These are phyloP conservation scores for Hibiscus tridactylites DNA, from an alignment of 345 rosid species.

Conservation along the genomic window DNA sequence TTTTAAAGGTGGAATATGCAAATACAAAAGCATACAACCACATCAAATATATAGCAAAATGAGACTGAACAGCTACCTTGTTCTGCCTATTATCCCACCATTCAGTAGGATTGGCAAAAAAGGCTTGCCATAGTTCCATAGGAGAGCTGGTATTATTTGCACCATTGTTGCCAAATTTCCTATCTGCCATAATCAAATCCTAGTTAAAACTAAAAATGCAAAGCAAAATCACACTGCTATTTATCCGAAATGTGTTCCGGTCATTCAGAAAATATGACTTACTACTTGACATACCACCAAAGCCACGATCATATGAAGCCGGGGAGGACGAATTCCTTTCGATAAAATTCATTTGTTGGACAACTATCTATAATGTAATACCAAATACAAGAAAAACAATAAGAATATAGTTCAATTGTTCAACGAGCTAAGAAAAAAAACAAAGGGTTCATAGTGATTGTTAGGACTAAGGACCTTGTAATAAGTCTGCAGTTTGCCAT, in stretches of 20 bases:
- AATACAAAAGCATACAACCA: background rate
- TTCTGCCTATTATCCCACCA: slow-evolving; percentile 70
- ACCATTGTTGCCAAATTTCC: slow-evolving; percentile 21
- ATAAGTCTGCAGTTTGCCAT: slow-evolving; percentile 48
- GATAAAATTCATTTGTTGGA: slow-evolving; percentile 50
- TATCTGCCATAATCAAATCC: slow-evolving; percentile 20
- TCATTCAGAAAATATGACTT: slow-evolving; percentile 2
- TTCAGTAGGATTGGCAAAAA: slow-evolving; percentile 50
- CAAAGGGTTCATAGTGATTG: background rate
- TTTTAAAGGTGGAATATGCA: background rate
- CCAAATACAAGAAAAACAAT: slow-evolving; percentile 1
- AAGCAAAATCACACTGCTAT: background rate
- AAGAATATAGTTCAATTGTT: background rate
- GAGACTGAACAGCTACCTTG: slow-evolving; percentile 33
- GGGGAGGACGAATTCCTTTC: slow-evolving; percentile 27
- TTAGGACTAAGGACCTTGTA: slow-evolving; percentile 46
- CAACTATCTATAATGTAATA: slow-evolving; percentile 38
- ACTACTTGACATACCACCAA: slow-evolving; percentile 23
- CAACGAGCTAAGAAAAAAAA: background rate
- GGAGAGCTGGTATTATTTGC: slow-evolving; percentile 18
- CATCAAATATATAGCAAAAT: background rate
- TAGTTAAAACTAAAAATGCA: background rate
- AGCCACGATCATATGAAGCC: slow-evolving; percentile 20
- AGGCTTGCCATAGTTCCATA: slow-evolving; percentile 56
- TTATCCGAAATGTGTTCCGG: background rate